Conservation (phyloP, 257 asterid genomes). For the Plantago elongata region DNA sequence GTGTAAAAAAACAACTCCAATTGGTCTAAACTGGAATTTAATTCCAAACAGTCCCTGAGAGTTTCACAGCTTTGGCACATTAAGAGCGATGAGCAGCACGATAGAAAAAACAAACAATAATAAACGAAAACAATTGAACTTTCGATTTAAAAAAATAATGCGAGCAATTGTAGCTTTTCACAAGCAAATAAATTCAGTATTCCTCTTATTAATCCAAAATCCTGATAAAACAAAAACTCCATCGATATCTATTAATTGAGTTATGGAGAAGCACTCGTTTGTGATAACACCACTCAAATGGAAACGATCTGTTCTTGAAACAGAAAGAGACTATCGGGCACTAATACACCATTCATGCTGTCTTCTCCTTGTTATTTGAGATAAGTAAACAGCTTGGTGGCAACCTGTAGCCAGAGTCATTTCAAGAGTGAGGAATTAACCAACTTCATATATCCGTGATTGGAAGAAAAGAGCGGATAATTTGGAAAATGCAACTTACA, state of each 20-base stretch:
- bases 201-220: slow-evolving; percentile 22
- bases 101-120: too few relatives aligned
- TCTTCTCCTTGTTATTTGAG: slow-evolving; percentile 31
- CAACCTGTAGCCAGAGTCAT: slow-evolving; percentile 31
- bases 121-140: too few relatives aligned
- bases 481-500: slow-evolving; percentile 22
- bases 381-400: slow-evolving; percentile 38
- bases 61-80: too few relatives aligned
- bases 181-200: slow-evolving; percentile 5
- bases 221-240: slow-evolving; percentile 23
- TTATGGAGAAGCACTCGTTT: slow-evolving; percentile 13
- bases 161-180: slow-evolving; percentile 21
- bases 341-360: slow-evolving; percentile 10
- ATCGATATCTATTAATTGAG: slow-evolving; percentile 8
- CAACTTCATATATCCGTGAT: too few relatives aligned
- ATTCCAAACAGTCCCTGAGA: too few relatives aligned
- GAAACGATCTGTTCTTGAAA: slow-evolving; percentile 15
- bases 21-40: too few relatives aligned
- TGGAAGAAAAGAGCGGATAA: neutral
- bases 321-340: slow-evolving; percentile 16
- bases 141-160: too few relatives aligned
- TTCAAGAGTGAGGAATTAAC: slow-evolving; percentile 4
- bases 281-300: slow-evolving; percentile 12
- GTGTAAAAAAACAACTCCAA: too few relatives aligned
- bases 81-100: too few relatives aligned